These are phyloP conservation scores for Kwoniella mangroviensis DNA, from an alignment of 768 basidiomycete species.

Conservation along the genomic window DNA sequence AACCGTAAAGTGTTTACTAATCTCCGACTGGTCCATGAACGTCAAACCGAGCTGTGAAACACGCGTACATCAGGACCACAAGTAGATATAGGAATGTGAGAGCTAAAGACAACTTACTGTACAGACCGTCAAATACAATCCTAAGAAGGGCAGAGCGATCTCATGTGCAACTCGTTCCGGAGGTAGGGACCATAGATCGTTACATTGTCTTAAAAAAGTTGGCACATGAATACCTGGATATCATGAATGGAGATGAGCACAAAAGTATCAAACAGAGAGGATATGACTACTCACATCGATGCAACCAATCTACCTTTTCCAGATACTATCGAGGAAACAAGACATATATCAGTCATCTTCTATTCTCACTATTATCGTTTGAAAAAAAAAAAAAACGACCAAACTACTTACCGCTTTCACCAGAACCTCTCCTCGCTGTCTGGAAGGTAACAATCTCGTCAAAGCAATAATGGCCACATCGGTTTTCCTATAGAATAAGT, in stretches of 20 bases:
- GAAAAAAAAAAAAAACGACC: background rate
- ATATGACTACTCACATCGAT: conserved; percentile 51
- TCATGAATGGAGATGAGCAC: background rate
- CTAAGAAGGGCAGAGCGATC: conserved; percentile 55
- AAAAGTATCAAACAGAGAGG: background rate
- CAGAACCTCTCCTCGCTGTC: conserved; percentile 51
- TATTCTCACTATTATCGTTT: too few relatives aligned
- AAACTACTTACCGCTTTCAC: conserved; percentile 46
- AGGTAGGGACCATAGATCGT: conserved; percentile 57
- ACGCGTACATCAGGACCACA: background rate
- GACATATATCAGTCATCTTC: too few relatives aligned
- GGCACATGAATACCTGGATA: conserved; percentile 54
- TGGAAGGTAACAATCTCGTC: conserved; percentile 47
- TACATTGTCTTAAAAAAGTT: conserved; percentile 56
- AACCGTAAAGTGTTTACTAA: conserved; percentile 47
- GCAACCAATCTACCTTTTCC: conserved; percentile 56
- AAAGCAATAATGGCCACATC: conserved; percentile 51
- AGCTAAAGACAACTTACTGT: conserved; percentile 41
- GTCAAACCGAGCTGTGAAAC: conserved; percentile 51
- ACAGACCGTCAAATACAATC: conserved; percentile 52
- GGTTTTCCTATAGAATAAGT: conserved; percentile 52
- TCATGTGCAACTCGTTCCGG: conserved; percentile 43
- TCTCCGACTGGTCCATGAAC: conserved; percentile 55
- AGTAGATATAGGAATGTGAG: background rate
- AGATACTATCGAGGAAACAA: conserved; percentile 39